Percentiles rank a stretch among this genome's conserved stretches.
Evolutionary conservation across 2,329 filamentous ascomycete species (phyloP).

Genomic region (Boeremia lycopersici): DNA sequence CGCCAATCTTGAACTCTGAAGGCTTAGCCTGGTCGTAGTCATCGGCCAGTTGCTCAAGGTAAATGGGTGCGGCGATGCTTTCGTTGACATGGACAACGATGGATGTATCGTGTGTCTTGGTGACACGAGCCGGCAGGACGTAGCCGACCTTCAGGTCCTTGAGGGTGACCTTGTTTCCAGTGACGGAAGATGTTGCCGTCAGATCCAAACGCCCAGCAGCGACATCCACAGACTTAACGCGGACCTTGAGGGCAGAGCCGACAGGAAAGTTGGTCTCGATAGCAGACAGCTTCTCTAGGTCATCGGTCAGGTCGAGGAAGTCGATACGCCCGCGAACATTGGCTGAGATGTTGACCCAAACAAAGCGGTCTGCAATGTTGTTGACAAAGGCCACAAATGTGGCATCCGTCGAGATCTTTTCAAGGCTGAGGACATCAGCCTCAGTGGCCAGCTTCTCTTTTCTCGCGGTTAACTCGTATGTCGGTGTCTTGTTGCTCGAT

Average conservation of each 20-base stretch:
- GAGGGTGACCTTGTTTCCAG: slow-evolving; percentile 67
- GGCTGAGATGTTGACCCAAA: slow-evolving; percentile 92
- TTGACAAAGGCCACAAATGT: slow-evolving; percentile 86
- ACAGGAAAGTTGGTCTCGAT: slow-evolving; percentile 82
- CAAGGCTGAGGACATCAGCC: slow-evolving; percentile 69
- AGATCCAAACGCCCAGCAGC: slow-evolving; percentile 80
- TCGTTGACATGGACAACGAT: slow-evolving; percentile 87
- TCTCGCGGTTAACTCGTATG: slow-evolving; percentile 88
- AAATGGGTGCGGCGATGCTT: slow-evolving; percentile 76
- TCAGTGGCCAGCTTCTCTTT: slow-evolving; percentile 61
- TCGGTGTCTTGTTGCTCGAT: slow-evolving; percentile 70
- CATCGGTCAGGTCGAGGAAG: slow-evolving; percentile 83
- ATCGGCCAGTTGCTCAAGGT: slow-evolving; percentile 83
- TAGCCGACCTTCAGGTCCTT: slow-evolving; percentile 76
- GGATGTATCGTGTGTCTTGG: slow-evolving; percentile 82
- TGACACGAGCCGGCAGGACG: slow-evolving; percentile 82
- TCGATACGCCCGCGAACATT: slow-evolving; percentile 84
- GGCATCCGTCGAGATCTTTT: slow-evolving; percentile 73
- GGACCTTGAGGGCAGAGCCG: slow-evolving; percentile 84
- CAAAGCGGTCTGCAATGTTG: slow-evolving; percentile 76
- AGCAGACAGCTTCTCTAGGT: slow-evolving; percentile 78
- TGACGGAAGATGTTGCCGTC: slow-evolving; percentile 70
- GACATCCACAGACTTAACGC: slow-evolving; percentile 75
- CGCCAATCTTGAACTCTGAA: slow-evolving; percentile 77
- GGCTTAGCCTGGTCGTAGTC: slow-evolving; percentile 83